Percentiles rank a stretch among this genome's conserved stretches.
Conservation (phyloP, 2,329 filamentous ascomycete species). For the Colletotrichum falcatum region DNA sequence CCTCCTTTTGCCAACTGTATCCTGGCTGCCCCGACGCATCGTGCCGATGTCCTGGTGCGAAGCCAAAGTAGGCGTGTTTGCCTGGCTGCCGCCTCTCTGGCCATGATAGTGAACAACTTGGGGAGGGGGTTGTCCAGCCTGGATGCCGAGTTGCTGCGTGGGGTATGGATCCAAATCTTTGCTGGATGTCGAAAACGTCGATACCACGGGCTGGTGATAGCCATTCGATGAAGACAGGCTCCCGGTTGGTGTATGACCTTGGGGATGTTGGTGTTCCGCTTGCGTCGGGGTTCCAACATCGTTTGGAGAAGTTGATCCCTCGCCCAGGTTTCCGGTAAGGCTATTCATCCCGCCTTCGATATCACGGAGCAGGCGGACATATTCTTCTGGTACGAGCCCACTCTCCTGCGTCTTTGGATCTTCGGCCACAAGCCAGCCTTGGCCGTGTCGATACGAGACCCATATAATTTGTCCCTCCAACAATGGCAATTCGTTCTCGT, state of each 20-base stretch:
- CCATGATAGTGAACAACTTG: conserved; percentile 77
- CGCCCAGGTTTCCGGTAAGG: conserved; percentile 70
- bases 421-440: conserved; percentile 97
- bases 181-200: conserved; percentile 77
- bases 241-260: conserved; percentile 38
- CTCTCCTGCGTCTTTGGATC: conserved; percentile 95
- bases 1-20: conserved; percentile 53
- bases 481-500: conserved; percentile 94
- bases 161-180: conserved; percentile 77
- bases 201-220: conserved; percentile 76
- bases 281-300: conserved; percentile 72
- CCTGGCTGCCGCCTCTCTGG: conserved; percentile 74
- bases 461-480: conserved; percentile 96
- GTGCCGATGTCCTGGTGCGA: conserved; percentile 63
- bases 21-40: conserved; percentile 62
- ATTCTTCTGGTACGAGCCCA: conserved; percentile 95
- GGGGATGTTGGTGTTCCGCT: conserved; percentile 63
- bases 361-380: conserved; percentile 90
- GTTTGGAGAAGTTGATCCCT: conserved; percentile 64
- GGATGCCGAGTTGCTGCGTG: conserved; percentile 71
- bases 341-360: conserved; percentile 91
- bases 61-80: conserved; percentile 71
- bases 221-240: conserved; percentile 62
- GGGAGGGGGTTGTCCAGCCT: conserved; percentile 71
- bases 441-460: conserved; percentile 94